phyloP scores from a whole-genome alignment of 345 rosid species.

The sweet orange (Citrus sinensis) region DNA sequence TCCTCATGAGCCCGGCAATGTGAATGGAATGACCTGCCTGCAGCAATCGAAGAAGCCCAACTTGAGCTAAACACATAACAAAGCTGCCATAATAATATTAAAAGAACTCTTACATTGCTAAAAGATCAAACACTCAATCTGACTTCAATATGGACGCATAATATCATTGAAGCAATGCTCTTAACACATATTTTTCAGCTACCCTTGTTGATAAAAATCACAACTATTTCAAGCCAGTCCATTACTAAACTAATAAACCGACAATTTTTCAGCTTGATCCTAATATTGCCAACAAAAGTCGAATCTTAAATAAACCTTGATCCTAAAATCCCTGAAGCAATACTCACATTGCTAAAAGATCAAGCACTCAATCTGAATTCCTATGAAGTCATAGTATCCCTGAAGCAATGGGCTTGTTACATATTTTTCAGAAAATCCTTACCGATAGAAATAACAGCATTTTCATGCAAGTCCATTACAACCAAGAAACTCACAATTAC shows the following conservation, averaged over 20 bases:
- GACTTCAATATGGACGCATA: not conserved
- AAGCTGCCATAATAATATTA: not conserved
- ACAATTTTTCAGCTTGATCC: not conserved
- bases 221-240: not conserved
- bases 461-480: not conserved
- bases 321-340: slow-evolving; percentile 27
- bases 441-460: not conserved
- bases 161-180: not conserved
- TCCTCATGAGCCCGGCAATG: slow-evolving; percentile 86
- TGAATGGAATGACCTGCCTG: slow-evolving; percentile 82
- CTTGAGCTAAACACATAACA: slow-evolving; percentile 2
- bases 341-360: not conserved
- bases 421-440: not conserved
- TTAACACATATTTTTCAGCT: not conserved
- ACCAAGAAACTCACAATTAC: not conserved
- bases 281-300: not conserved
- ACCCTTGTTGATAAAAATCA: not conserved
- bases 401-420: not conserved
- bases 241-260: not conserved
- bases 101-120: not conserved
- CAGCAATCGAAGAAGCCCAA: slow-evolving; percentile 19
- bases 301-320: slow-evolving; percentile 52
- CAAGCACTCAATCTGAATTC: not conserved
- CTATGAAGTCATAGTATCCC: not conserved
- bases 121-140: not conserved